Percentiles rank a stretch among this genome's conserved stretches.
phyloP scores from a whole-genome alignment of 495 filamentous ascomycete species.

The Hypoxylon subgilvum region DNA sequence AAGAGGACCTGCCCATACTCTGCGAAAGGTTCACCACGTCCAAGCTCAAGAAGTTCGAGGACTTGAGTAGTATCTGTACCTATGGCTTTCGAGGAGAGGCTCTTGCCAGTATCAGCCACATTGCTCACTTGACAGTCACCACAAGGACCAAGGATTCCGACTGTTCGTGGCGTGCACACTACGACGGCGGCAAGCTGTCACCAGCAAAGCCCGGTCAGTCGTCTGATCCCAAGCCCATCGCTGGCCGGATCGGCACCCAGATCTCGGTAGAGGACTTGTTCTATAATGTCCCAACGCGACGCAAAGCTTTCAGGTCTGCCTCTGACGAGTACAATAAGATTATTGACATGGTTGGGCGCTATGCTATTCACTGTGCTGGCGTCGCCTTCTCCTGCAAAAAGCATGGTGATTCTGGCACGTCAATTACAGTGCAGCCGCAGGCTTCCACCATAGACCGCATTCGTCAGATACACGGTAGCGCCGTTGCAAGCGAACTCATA shows the following conservation, averaged over 20 bases:
- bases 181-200: conserved; percentile 80
- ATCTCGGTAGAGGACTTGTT: conserved; percentile 98
- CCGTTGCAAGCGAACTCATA: conserved; percentile 88
- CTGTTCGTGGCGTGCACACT: conserved; percentile 88
- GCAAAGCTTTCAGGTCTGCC: conserved; percentile 85
- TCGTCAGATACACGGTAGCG: conserved; percentile 83
- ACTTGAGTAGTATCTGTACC: conserved; percentile 86
- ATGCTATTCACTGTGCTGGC: conserved; percentile 90
- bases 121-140: conserved; percentile 92
- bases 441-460: conserved; percentile 81
- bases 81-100: conserved; percentile 99
- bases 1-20: conserved; percentile 89
- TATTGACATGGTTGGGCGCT: conserved; percentile 89
- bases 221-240: conserved; percentile 84
- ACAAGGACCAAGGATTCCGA: conserved; percentile 89
- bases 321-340: conserved; percentile 99
- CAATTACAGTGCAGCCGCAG: conserved; percentile 75
- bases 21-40: conserved; percentile 98
- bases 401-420: conserved; percentile 81
- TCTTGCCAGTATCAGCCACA: conserved; percentile 97
- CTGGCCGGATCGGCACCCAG: conserved; percentile 92
- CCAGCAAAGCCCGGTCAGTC: conserved; percentile 91
- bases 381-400: conserved; percentile 98
- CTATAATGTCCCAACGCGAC: conserved; percentile 90
- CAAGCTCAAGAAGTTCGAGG: conserved; percentile 93